Percentiles rank a stretch among this genome's conserved stretches.
Evolutionary conservation across 345 rosid species (phyloP).

Genomic region (Lumnitzera racemosa): DNA sequence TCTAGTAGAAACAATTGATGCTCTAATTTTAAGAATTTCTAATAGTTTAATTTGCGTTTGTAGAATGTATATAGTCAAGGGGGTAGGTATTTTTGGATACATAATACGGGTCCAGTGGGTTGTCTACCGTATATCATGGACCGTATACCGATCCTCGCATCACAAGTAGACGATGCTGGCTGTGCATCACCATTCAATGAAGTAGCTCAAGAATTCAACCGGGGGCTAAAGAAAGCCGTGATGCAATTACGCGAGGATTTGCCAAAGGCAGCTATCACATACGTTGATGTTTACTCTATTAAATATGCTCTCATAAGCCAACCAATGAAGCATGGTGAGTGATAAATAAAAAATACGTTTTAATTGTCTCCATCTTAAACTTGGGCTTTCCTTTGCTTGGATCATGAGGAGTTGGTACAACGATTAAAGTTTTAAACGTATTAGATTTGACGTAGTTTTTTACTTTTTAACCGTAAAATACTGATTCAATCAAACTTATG

Average conservation of each 20-base stretch:
- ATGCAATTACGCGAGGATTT: slow-evolving; percentile 37
- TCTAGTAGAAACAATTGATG: slow-evolving; percentile 15
- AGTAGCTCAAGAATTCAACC: slow-evolving; percentile 56
- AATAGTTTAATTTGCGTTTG: neutral
- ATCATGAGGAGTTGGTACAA: no score
- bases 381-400: no score
- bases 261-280: slow-evolving; percentile 45
- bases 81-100: slow-evolving; percentile 80
- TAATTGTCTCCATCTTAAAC: no score
- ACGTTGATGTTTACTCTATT: slow-evolving; percentile 55
- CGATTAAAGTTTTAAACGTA: neutral
- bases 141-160: slow-evolving; percentile 30
- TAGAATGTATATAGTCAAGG: slow-evolving; percentile 55
- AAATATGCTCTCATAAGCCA: slow-evolving; percentile 43
- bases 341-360: no score
- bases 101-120: slow-evolving; percentile 77
- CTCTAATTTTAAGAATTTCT: no score
- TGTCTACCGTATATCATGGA: slow-evolving; percentile 57
- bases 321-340: slow-evolving; percentile 36
- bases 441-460: neutral
- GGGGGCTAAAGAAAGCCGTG: slow-evolving; percentile 34
- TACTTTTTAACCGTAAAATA: neutral
- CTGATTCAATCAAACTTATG: neutral
- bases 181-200: slow-evolving; percentile 55
- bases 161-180: slow-evolving; percentile 51